Evolutionary conservation across 179 eudicot genomes (phyloP), one percentile per base, ranked within the genome.

Genomic region (Silene noctiflora): DNA sequence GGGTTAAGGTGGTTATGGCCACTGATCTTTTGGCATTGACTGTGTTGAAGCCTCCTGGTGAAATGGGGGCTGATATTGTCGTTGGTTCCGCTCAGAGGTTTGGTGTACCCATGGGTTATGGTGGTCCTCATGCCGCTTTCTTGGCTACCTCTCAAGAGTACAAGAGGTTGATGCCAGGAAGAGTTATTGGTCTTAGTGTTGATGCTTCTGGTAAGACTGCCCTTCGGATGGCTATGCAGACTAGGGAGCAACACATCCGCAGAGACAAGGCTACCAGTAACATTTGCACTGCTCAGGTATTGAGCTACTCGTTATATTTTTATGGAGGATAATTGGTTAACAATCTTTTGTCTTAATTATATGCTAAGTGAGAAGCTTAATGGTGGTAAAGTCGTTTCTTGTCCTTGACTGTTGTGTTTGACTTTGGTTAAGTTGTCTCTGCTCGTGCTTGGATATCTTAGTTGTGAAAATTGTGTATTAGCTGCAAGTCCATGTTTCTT

Each of bases 41-140:
- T 16, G 67, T 94, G 90, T 75, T 94, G 89, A 94, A 89, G 88
- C 92, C 98, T 12, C 98, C 97, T 0, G 98, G 98, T 64, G 98
- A 94, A 75, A 73, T 92, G 25, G 97, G 94, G 25, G 98, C 90
- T 16, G 98, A 94, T 81, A 94, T 94, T 51, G 98, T 92, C 42
- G 94, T 94, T 58, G 98, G 98, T 29, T 94, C 97, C 0, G 96
- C 97, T 20, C 98, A 94, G 86, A 90, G 98, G 80, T 94, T 94
- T 74, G 97, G 98, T 53, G 98, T 94, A 33, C 98, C 97, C 4
- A 94, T 94, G 97, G 98, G 98, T 20, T 94, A 94, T 83, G 98
- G 98, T 31, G 98, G 98, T 48, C 98, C 98, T 44, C 98, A 94
- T 84, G 98, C 98, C 20, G 98, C 98, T 10, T 94, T 94, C 83